phyloP scores from a whole-genome alignment of 2,329 filamentous ascomycete genomes.

The Salinomyces thailandicus region DNA sequence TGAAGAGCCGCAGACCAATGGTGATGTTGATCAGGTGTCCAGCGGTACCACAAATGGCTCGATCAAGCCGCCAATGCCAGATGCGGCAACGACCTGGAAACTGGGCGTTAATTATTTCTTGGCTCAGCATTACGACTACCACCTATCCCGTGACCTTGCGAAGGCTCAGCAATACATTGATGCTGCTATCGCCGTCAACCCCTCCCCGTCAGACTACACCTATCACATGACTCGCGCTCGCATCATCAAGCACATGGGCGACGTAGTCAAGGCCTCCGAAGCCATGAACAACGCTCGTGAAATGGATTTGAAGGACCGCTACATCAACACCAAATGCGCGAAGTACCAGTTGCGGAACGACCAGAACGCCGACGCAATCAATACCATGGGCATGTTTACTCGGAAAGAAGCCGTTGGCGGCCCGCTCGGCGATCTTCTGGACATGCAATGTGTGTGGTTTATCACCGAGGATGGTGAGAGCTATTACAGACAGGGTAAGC shows the following conservation, averaged over 20 bases:
- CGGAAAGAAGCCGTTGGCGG: slow-evolving; percentile 81
- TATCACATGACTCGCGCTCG: slow-evolving; percentile 92
- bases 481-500: slow-evolving; percentile 69
- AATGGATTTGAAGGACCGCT: slow-evolving; percentile 81
- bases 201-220: slow-evolving; percentile 77
- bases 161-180: slow-evolving; percentile 78
- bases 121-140: slow-evolving; percentile 93
- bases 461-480: slow-evolving; percentile 90
- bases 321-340: slow-evolving; percentile 96
- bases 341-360: slow-evolving; percentile 95
- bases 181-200: slow-evolving; percentile 67
- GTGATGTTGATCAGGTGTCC: slow-evolving; percentile 14
- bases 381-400: slow-evolving; percentile 90
- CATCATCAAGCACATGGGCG: slow-evolving; percentile 83
- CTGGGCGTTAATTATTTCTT: slow-evolving; percentile 84
- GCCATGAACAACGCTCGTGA: slow-evolving; percentile 79
- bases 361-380: slow-evolving; percentile 73
- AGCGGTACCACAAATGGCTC: slow-evolving; percentile 21
- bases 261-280: slow-evolving; percentile 67
- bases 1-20: slow-evolving; percentile 21
- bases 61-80: slow-evolving; percentile 39
- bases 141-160: slow-evolving; percentile 68
- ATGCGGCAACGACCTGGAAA: slow-evolving; percentile 51
- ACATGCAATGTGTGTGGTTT: slow-evolving; percentile 99
- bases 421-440: slow-evolving; percentile 78